A percentile compares a stretch with the other conserved stretches of the same genome.
phyloP scores from a whole-genome alignment of 2,329 filamentous ascomycete genomes.

The Calonectria pseudoreteaudii region DNA sequence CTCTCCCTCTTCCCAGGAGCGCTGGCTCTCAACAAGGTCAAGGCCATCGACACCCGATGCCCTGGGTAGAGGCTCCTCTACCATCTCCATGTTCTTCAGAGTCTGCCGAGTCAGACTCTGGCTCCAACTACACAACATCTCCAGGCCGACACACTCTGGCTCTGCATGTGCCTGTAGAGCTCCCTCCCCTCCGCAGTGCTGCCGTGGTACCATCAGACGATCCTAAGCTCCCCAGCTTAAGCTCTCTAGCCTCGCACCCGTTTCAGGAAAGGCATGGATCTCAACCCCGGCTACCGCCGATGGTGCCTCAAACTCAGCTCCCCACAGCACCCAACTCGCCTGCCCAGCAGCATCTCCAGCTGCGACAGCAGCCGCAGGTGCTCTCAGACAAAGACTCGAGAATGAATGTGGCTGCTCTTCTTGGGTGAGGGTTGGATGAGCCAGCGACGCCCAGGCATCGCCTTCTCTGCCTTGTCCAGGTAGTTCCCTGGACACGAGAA shows the following conservation, averaged over 20 bases:
- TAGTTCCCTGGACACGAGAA: not conserved
- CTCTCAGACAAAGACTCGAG: constrained; percentile 33
- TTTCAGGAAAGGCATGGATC: constrained; percentile 23
- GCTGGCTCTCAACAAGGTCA: constrained; percentile 33
- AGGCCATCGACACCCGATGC: constrained; percentile 35
- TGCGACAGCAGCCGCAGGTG: constrained; percentile 22
- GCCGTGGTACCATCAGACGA: constrained; percentile 14
- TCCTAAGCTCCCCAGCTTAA: constrained; percentile 47
- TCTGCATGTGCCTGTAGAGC: constrained; percentile 54
- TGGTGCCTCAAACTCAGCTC: constrained; percentile 36
- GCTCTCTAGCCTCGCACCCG: constrained; percentile 25
- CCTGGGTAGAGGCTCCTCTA: constrained; percentile 48
- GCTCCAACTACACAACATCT: constrained; percentile 72
- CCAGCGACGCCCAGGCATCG: not conserved
- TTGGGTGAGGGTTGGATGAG: constrained; percentile 21
- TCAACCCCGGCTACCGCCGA: constrained; percentile 29
- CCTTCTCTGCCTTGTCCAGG: not conserved
- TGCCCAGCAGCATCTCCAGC: constrained; percentile 31
- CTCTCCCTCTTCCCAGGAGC: constrained; percentile 25
- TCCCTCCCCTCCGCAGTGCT: constrained; percentile 51
- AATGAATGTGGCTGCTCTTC: constrained; percentile 41
- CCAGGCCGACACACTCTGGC: constrained; percentile 55
- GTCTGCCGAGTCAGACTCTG: constrained; percentile 74
- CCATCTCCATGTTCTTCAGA: constrained; percentile 55
- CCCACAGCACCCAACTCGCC: constrained; percentile 46